These are phyloP conservation scores for Rubus parviflorus DNA, from an alignment of 306 rosid genomes.

Conservation along the genomic window DNA sequence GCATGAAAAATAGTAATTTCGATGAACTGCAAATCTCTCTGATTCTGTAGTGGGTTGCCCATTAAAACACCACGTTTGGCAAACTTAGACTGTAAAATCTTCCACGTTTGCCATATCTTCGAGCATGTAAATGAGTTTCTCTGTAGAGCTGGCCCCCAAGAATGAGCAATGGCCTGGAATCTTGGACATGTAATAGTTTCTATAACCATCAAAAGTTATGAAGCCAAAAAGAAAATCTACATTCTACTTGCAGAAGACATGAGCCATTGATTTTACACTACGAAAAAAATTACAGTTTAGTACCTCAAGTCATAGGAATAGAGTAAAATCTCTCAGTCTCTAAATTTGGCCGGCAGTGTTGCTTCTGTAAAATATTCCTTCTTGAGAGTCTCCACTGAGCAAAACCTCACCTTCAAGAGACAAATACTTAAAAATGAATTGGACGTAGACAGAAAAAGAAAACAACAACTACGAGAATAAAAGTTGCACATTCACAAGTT, in stretches of 20 bases:
- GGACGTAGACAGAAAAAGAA: not conserved
- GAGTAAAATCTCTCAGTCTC: slow-evolving; percentile 40
- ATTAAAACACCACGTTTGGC: not conserved
- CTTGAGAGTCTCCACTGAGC: slow-evolving; percentile 68
- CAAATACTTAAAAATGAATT: not conserved
- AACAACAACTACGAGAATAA: not conserved
- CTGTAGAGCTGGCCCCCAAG: not conserved
- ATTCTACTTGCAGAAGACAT: not conserved
- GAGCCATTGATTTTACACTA: not conserved
- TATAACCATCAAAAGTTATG: not conserved
- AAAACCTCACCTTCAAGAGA: slow-evolving; percentile 71
- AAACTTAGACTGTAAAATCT: not conserved
- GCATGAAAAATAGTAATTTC: not conserved
- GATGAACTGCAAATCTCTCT: not conserved
- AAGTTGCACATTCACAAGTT: not conserved
- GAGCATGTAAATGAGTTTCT: not conserved
- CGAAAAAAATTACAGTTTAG: not conserved
- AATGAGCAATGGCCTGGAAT: not conserved
- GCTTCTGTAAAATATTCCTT: slow-evolving; percentile 73
- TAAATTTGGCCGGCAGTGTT: slow-evolving; percentile 62
- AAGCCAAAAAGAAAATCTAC: not conserved
- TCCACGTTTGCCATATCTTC: not conserved
- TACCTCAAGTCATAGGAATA: not conserved
- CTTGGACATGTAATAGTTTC: not conserved
- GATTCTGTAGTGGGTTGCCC: not conserved